phyloP scores from a whole-genome alignment of 1,139 yeast species.

The Zygoascus meyerae region DNA sequence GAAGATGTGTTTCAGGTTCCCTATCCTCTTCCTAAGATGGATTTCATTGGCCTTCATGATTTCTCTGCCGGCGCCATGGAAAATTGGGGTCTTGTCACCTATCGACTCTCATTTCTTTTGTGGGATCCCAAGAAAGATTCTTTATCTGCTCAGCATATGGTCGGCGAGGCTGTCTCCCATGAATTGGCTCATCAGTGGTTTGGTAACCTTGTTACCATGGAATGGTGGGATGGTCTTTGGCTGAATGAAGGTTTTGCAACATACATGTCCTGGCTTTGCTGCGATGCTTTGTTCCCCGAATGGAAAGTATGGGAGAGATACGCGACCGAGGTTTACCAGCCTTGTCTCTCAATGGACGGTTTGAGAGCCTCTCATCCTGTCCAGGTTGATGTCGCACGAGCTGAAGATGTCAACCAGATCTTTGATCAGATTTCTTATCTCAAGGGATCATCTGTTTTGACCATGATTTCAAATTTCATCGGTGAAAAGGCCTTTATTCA shows the following conservation, averaged over 20 bases:
- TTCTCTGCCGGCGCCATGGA: conserved; percentile 81
- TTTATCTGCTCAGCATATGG: conserved; percentile 53
- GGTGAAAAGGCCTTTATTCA: conserved; percentile 61
- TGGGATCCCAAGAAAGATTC: conserved; percentile 52
- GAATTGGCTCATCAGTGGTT: conserved; percentile 85
- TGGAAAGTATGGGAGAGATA: conserved; percentile 66
- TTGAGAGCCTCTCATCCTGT: conserved; percentile 73
- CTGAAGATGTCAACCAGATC: conserved; percentile 70
- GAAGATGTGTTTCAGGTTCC: conserved; percentile 59
- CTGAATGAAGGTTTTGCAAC: conserved; percentile 81
- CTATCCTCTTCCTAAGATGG: conserved; percentile 69
- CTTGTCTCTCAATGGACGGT: conserved; percentile 60
- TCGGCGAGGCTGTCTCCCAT: conserved; percentile 74
- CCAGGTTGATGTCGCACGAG: conserved; percentile 67
- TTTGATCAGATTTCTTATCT: conserved; percentile 73
- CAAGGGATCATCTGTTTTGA: conserved; percentile 69
- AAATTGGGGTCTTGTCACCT: conserved; percentile 72
- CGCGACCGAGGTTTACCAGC: conserved; percentile 57
- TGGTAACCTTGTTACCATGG: conserved; percentile 78
- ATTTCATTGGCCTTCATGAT: conserved; percentile 68
- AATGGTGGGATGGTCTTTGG: conserved; percentile 85
- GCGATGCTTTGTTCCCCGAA: conserved; percentile 59
- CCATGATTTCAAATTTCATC: conserved; percentile 64
- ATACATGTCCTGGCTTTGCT: conserved; percentile 68
- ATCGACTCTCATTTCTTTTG: conserved; percentile 62